Base-by-base conservation (phyloP, 106 monocot species). In the Dioscorea alata region DNA sequence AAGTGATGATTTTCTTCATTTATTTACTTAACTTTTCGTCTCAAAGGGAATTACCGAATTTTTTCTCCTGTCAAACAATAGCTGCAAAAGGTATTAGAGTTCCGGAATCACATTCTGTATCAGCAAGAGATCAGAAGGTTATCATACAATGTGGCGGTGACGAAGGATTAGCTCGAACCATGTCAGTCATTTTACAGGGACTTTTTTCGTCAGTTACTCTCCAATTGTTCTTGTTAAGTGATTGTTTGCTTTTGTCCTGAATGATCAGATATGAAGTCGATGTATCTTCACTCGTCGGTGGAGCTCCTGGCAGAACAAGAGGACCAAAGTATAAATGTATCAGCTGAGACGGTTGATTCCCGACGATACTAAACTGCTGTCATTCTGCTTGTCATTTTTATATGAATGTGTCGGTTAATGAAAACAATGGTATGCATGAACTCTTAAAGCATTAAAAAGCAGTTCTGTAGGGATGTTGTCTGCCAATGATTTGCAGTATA, bases 251-350 rank as follows among this genome's bases (percentile, higher is more conserved):
- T 42, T 8, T 42, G 42, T 42, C 9, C 50, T 22, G 2, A 63
- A 63, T 59, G 13, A 24, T 15, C 62, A 95, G 85, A 71, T 71
- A 80, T n/a, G 49, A 59, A 50, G 73, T 95, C n/a, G 91, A 95
- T 69, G 63, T 74, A 17, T 82, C 81, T 4, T 83, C 73, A 2
- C 71, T 95, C 6, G 71, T 77, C 69, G 95, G 91, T 66, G 94
- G 87, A 24, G 91, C 94, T 48, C 88, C 91, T 22, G 83, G 85
- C 10, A 66, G 83, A 21, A 88, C 94, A 60, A 90, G 88, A 69
- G 91, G 94, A 13, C 59, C 91, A 4, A 57, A 57, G 57, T 1
- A 7, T 61, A 28, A 28, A 60, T 51, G 20, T 67, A 6, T 57
- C 52, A 0, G 10, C 42, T 8, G 42, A 3, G 42, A 28, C 28